Conservation (phyloP, 495 filamentous ascomycete genomes). For the Apiosordaria backusii region DNA sequence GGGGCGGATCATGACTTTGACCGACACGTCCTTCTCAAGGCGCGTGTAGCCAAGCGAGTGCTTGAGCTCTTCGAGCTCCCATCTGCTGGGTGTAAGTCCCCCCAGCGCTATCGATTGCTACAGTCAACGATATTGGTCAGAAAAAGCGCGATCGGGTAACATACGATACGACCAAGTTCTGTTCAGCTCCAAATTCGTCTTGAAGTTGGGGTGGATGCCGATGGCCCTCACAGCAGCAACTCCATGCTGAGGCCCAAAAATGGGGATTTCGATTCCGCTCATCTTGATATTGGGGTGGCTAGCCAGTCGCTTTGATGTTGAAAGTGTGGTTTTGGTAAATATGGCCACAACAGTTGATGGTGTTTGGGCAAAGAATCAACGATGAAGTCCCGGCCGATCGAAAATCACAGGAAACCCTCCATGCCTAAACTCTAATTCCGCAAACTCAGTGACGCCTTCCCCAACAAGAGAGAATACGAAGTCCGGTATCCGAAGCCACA, state of each 20-base stretch:
- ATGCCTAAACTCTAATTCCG: not conserved
- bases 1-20: slow-evolving; percentile 48
- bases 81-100: slow-evolving; percentile 37
- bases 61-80: slow-evolving; percentile 19
- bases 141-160: not conserved
- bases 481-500: not conserved
- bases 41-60: not conserved
- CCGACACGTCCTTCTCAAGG: slow-evolving; percentile 5
- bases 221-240: slow-evolving; percentile 18
- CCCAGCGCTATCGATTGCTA: slow-evolving; percentile 15
- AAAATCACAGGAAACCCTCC: not conserved
- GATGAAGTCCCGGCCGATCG: not conserved
- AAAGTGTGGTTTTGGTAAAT: not conserved
- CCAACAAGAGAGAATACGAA: not conserved
- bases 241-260: slow-evolving; percentile 35
- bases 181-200: slow-evolving; percentile 42
- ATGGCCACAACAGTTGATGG: not conserved
- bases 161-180: slow-evolving; percentile 37
- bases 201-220: slow-evolving; percentile 16
- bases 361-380: not conserved
- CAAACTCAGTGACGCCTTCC: not conserved
- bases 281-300: not conserved
- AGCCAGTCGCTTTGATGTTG: not conserved
- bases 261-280: slow-evolving; percentile 37
- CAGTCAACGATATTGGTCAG: not conserved